A percentile compares a stretch with the other conserved stretches of the same genome.
Evolutionary conservation across 805 yeast species (phyloP).

Genomic region (Saccharomycopsis selenospora): DNA sequence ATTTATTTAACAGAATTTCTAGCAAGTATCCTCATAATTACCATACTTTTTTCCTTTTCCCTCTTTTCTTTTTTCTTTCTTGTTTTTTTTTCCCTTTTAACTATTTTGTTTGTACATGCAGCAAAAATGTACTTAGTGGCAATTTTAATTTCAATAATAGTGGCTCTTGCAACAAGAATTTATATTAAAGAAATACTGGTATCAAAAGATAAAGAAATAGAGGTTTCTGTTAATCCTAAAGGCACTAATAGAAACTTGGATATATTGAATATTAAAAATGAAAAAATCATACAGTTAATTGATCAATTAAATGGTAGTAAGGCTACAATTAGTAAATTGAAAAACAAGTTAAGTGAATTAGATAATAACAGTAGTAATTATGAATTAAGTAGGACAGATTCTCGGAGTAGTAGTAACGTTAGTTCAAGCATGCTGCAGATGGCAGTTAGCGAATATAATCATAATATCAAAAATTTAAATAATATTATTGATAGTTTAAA

Average conservation of each 20-base stretch:
- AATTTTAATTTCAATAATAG: not conserved
- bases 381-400: not conserved
- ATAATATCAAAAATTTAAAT: not conserved
- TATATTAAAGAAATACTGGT: not conserved
- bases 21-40: too few relatives aligned
- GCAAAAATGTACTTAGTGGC: not conserved
- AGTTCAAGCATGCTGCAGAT: not conserved
- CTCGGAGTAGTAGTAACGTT: not conserved
- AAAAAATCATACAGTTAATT: slow-evolving; percentile 1
- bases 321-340: not conserved
- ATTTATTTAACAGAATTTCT: too few relatives aligned
- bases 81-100: too few relatives aligned
- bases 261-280: not conserved
- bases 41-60: too few relatives aligned
- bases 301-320: not conserved
- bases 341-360: not conserved
- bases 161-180: not conserved
- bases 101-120: too few relatives aligned
- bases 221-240: not conserved
- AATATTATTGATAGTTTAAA: not conserved
- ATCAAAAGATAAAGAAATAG: not conserved
- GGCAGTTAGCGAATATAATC: not conserved
- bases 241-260: not conserved
- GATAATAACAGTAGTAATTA: not conserved
- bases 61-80: too few relatives aligned